Evolutionary conservation across 2,329 filamentous ascomycete species (phyloP), one percentile per base, ranked within the genome.

Genomic region (Alternaria arborescens): DNA sequence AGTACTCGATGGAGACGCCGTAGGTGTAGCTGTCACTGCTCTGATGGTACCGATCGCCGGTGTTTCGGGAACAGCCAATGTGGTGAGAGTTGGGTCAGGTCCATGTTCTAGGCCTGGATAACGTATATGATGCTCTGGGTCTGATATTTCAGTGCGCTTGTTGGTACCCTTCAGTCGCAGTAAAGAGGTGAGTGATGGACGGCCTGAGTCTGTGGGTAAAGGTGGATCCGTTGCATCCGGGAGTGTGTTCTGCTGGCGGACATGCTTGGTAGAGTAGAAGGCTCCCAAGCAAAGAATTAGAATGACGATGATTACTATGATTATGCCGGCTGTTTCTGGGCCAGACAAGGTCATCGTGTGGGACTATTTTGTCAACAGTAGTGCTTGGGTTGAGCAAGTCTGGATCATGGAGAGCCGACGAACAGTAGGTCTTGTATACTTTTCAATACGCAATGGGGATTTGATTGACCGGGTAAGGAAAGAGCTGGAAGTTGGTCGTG

Each of bases 21-120:
- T 22, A n/a, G 30, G 46, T 24, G 46, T 50, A 18, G 46, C 20
- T 38, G 22, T 34, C 8, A 50, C 46, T 50, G 46, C 46, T 50
- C 46, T 50, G 24, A 50, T 38, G 5, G 46, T 50, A 34, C 12
- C 5, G 46, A 50, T 24, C 8, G 20, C 8, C 16, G 20, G 34
- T 18, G 46, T 26, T 3, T 36, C 14, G 18, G 46, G 46, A 32
- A 6, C 20, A 22, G 24, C 16, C n/a, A 22, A 34, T 10, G 18
- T 47, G 48, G 36, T 26, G 28, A 52, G 26, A 24, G 51, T 55
- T 36, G 57, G 44, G 7, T 59, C 48, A 2, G 54, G 46, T 7
- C 58, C 55, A 12, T 61, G 30, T 5, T 56, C 52, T 43, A 57
- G 40, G 6, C 55, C 57, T 6, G 51, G 46, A 16, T 32, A 20